Conservation (phyloP, 1,284 basidiomycete genomes). For the Hemileia vastatrix region DNA sequence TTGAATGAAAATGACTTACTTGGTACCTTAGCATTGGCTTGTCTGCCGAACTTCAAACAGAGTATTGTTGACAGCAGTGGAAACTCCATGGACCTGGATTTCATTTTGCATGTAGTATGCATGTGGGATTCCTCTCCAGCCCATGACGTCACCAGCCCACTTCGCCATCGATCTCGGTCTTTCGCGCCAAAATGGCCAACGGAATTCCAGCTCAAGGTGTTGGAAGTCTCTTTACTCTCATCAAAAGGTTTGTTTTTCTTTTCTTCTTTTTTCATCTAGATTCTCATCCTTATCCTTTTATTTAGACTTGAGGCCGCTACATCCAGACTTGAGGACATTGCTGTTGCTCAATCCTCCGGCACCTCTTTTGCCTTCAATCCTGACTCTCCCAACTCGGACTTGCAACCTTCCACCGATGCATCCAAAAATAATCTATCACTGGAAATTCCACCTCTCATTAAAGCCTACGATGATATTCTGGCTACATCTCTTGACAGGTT, state of each 20-base stretch:
- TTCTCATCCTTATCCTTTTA: no score
- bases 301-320: constrained; percentile 79
- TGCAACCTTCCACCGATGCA: constrained; percentile 25
- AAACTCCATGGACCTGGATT: no score
- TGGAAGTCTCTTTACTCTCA: constrained; percentile 18
- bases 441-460: constrained; percentile 49
- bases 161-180: no score
- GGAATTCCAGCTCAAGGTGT: constrained; percentile 19
- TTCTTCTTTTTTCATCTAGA: not conserved
- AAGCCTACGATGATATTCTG: constrained; percentile 62
- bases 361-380: constrained; percentile 31
- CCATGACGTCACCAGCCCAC: no score
- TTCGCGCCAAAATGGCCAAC: no score
- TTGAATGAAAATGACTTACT: no score
- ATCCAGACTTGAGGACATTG: constrained; percentile 85
- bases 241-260: constrained; percentile 7
- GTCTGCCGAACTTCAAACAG: no score
- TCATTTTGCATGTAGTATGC: no score
- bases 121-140: no score
- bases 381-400: constrained; percentile 18
- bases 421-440: constrained; percentile 41
- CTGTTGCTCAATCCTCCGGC: constrained; percentile 49
- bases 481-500: constrained; percentile 49
- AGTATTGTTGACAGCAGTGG: no score
- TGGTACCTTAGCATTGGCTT: no score